Conservation (phyloP, 768 basidiomycete genomes). For the Auriscalpium vulgare region DNA sequence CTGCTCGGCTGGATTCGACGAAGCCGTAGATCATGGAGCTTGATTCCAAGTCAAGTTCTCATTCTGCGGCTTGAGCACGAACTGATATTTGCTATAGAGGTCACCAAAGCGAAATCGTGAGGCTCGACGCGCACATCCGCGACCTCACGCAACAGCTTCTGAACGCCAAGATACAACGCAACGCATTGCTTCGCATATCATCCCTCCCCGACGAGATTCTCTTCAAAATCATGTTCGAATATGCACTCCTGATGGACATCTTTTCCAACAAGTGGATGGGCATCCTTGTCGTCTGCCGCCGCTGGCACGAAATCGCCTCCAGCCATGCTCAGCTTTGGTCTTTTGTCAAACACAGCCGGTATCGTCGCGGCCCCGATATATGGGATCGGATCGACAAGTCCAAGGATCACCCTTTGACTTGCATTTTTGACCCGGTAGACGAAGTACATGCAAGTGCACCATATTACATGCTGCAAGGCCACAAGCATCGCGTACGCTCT, state of each 20-base stretch:
- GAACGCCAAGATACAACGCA: not conserved
- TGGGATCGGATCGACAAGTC: not conserved
- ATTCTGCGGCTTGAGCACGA: too few species aligned
- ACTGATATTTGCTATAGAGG: not conserved
- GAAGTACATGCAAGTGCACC: not conserved
- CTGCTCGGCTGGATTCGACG: too few species aligned
- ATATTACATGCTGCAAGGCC: not conserved
- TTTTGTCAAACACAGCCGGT: not conserved
- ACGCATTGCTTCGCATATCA: not conserved
- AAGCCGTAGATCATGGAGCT: too few species aligned
- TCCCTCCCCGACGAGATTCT: not conserved
- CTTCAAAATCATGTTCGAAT: not conserved
- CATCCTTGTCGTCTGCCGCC: not conserved
- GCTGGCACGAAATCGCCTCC: not conserved
- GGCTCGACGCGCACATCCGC: not conserved
- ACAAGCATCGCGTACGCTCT: not conserved
- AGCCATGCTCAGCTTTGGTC: not conserved
- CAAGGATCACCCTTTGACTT: not conserved
- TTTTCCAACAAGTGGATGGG: not conserved
- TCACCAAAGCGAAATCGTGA: not conserved
- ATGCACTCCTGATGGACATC: not conserved
- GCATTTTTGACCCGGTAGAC: not conserved
- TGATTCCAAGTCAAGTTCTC: too few species aligned
- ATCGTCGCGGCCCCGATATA: not conserved
- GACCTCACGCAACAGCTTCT: not conserved